A percentile compares a stretch with the other conserved stretches of the same genome.
Conservation (phyloP, 805 yeast genomes). For the Starmerella sp. region DNA sequence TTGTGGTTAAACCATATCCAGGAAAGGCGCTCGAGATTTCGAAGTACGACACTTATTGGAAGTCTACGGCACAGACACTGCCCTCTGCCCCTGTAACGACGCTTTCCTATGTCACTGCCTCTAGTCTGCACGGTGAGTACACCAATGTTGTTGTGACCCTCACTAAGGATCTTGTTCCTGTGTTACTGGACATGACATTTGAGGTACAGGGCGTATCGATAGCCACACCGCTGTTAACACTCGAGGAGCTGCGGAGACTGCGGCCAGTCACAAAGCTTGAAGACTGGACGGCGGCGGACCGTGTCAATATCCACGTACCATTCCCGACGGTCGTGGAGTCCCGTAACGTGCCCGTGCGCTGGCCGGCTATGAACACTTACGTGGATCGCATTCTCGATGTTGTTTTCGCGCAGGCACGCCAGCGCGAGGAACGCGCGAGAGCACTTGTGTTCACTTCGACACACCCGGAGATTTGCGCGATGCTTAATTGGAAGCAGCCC, state of each 20-base stretch:
- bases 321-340: constrained; percentile 22
- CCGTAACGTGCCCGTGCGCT: constrained; percentile 17
- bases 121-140: constrained; percentile 77
- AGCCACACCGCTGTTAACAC: constrained; percentile 19
- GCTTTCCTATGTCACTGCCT: constrained; percentile 76
- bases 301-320: constrained; percentile 24
- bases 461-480: constrained; percentile 83
- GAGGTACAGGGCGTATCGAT: constrained; percentile 64
- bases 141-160: constrained; percentile 56
- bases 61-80: constrained; percentile 48
- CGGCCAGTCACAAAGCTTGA: constrained; percentile 20
- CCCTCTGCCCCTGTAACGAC: constrained; percentile 13
- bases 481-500: constrained; percentile 96
- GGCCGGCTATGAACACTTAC: constrained; percentile 50
- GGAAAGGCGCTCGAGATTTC: constrained; percentile 79
- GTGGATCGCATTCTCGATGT: constrained; percentile 62
- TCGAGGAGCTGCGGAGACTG: constrained; percentile 23
- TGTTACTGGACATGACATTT: constrained; percentile 44
- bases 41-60: constrained; percentile 95
- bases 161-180: constrained; percentile 74
- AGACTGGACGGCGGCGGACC: constrained; percentile 24
- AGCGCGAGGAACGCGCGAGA: constrained; percentile 21
- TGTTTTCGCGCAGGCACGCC: constrained; percentile 65
- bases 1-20: constrained; percentile 77
- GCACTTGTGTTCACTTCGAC: constrained; percentile 76